These are phyloP conservation scores for Dioscorea cayenensis DNA, from an alignment of 116 monocot species.

Conservation along the genomic window DNA sequence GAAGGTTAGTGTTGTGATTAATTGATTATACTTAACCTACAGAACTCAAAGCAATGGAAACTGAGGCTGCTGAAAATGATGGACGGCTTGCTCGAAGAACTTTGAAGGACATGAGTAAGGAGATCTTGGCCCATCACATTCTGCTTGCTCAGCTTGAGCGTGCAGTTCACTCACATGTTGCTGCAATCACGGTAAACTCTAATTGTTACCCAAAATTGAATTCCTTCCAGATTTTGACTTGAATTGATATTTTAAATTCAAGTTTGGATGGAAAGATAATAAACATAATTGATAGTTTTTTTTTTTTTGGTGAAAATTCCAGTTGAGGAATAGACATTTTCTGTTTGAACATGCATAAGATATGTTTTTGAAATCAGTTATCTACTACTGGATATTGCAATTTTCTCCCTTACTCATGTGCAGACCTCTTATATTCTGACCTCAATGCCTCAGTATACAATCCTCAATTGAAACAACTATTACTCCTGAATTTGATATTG, in stretches of 20 bases:
- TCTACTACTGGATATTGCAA: no score
- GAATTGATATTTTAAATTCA: background rate
- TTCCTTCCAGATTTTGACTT: background rate
- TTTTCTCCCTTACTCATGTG: background rate
- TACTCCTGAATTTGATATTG: background rate
- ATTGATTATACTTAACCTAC: constrained; percentile 2
- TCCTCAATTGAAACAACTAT: background rate
- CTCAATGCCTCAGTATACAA: background rate
- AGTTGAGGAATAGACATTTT: background rate
- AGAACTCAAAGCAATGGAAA: constrained; percentile 60
- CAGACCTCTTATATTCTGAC: background rate
- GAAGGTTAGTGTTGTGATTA: background rate
- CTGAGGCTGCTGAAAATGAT: constrained; percentile 62
- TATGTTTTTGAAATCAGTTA: background rate
- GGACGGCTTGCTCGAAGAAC: constrained; percentile 67
- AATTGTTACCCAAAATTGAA: no score
- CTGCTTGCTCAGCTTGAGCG: constrained; percentile 33
- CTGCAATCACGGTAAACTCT: constrained; percentile 48
- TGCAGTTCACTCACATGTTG: constrained; percentile 33
- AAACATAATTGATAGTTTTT: background rate
- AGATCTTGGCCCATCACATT: constrained; percentile 55
- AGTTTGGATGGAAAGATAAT: background rate
- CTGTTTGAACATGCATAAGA: background rate
- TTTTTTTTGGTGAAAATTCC: background rate
- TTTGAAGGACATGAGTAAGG: constrained; percentile 36